Percentiles rank a stretch among this genome's conserved stretches.
Evolutionary conservation across 345 rosid species (phyloP).

Genomic region (Lepidium sativum): DNA sequence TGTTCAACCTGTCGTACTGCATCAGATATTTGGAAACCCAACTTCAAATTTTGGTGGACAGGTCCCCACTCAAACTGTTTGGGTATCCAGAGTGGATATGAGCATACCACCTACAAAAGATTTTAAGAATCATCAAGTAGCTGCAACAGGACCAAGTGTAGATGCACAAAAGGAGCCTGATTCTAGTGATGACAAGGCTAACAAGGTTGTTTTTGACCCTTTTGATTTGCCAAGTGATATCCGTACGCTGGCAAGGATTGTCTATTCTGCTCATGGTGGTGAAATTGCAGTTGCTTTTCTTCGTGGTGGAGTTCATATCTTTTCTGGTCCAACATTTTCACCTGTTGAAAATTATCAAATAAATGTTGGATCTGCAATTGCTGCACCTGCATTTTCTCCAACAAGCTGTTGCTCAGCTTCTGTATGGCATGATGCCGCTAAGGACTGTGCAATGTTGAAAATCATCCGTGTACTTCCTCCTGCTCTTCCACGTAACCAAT

Average conservation of each 20-base stretch:
- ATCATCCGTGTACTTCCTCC: slow-evolving; percentile 97
- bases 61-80: slow-evolving; percentile 93
- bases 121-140: slow-evolving; percentile 53
- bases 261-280: slow-evolving; percentile 98
- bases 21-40: slow-evolving; percentile 94
- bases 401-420: slow-evolving; percentile 99
- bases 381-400: slow-evolving; percentile 97
- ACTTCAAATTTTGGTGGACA: slow-evolving; percentile 90
- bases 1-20: slow-evolving; percentile 94
- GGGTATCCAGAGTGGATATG: slow-evolving; percentile 92
- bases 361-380: slow-evolving; percentile 91
- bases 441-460: slow-evolving; percentile 82
- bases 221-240: slow-evolving; percentile 96
- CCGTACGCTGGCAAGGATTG: slow-evolving; percentile 86
- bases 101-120: slow-evolving; percentile 90
- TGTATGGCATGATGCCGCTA: slow-evolving; percentile 84
- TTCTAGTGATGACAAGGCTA: slow-evolving; percentile 47
- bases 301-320: slow-evolving; percentile 92
- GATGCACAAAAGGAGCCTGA: slow-evolving; percentile 49
- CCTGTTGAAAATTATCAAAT: slow-evolving; percentile 94
- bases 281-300: slow-evolving; percentile 96
- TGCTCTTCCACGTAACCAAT: slow-evolving; percentile 70
- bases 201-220: slow-evolving; percentile 84
- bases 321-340: slow-evolving; percentile 89
- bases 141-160: slow-evolving; percentile 42